phyloP scores from a whole-genome alignment of 768 basidiomycete species.

The Phlegmacium glaucopus region DNA sequence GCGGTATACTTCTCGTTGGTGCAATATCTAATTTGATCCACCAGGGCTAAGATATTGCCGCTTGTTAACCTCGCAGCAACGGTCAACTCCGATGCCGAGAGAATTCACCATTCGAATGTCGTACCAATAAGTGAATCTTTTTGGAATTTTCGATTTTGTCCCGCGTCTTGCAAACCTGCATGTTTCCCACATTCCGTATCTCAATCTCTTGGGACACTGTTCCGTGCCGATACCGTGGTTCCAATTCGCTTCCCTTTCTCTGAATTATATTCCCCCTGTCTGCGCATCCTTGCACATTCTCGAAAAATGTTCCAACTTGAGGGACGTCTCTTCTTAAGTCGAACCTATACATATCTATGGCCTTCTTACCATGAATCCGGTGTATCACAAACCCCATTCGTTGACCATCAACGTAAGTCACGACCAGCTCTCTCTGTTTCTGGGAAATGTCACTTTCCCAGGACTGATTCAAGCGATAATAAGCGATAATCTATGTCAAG shows the following conservation, averaged over 20 bases:
- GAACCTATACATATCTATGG: slow-evolving; percentile 19
- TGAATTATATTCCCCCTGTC: slow-evolving; percentile 25
- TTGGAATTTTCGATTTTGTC: slow-evolving; percentile 26
- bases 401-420: slow-evolving; percentile 28
- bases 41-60: slow-evolving; percentile 27
- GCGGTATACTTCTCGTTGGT: slow-evolving; percentile 27
- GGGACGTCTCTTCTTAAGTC: slow-evolving; percentile 24
- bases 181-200: slow-evolving; percentile 29
- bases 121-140: slow-evolving; percentile 7
- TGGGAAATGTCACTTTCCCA: slow-evolving; percentile 27
- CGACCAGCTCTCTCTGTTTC: slow-evolving; percentile 25
- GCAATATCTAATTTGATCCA: slow-evolving; percentile 27
- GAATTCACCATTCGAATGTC: slow-evolving; percentile 11
- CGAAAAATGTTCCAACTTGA: slow-evolving; percentile 23
- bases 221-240: slow-evolving; percentile 28
- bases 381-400: slow-evolving; percentile 22
- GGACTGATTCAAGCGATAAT: slow-evolving; percentile 22
- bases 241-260: slow-evolving; percentile 23
- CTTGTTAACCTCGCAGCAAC: slow-evolving; percentile 15
- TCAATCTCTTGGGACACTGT: slow-evolving; percentile 20
- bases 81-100: slow-evolving; percentile 27
- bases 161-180: slow-evolving; percentile 26
- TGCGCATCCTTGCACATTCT: slow-evolving; percentile 27
- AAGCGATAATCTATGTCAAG: slow-evolving; percentile 26
- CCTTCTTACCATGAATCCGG: slow-evolving; percentile 15